Evolutionary conservation across 169 alveolate genomes (phyloP).

Genomic region (Cytauxzoon felis): DNA sequence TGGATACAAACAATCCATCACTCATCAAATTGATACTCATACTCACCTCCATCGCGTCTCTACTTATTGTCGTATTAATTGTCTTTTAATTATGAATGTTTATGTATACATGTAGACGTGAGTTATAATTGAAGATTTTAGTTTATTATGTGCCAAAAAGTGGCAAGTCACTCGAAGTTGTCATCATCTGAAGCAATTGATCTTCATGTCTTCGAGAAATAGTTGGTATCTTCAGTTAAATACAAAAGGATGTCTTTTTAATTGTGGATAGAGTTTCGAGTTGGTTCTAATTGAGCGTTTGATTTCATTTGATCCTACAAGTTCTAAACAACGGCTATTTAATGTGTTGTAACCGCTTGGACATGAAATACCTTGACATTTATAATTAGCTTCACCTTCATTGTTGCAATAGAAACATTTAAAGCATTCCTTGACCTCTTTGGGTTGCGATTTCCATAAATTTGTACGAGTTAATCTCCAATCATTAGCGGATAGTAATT

Average conservation of each 20-base stretch:
- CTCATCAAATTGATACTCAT: constrained; percentile 35
- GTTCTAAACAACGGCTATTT: constrained; percentile 39
- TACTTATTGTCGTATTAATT: constrained; percentile 32
- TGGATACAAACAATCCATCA: constrained; percentile 61
- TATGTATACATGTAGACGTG: not conserved
- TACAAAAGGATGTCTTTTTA: constrained; percentile 22
- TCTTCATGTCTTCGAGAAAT: too few species aligned
- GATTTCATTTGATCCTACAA: constrained; percentile 26
- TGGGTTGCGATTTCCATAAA: constrained; percentile 31
- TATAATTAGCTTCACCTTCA: constrained; percentile 51
- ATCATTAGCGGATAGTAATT: constrained; percentile 29
- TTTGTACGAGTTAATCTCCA: constrained; percentile 40
- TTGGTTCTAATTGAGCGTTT: constrained; percentile 11
- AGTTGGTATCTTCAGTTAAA: constrained; percentile 20
- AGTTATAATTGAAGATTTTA: not conserved
- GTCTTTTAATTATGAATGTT: constrained; percentile 24
- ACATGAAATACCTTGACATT: constrained; percentile 49
- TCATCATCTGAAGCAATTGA: too few species aligned
- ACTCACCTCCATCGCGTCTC: constrained; percentile 23
- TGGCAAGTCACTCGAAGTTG: too few species aligned
- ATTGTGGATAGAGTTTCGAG: constrained; percentile 47
- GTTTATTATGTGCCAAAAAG: not conserved
- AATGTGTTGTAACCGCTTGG: constrained; percentile 32
- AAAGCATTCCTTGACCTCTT: constrained; percentile 1
- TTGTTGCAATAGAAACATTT: constrained; percentile 52